A percentile compares a stretch with the other conserved stretches of the same genome.
Conservation (phyloP, 129 eudicot genomes). For the Saussurea involucrata region DNA sequence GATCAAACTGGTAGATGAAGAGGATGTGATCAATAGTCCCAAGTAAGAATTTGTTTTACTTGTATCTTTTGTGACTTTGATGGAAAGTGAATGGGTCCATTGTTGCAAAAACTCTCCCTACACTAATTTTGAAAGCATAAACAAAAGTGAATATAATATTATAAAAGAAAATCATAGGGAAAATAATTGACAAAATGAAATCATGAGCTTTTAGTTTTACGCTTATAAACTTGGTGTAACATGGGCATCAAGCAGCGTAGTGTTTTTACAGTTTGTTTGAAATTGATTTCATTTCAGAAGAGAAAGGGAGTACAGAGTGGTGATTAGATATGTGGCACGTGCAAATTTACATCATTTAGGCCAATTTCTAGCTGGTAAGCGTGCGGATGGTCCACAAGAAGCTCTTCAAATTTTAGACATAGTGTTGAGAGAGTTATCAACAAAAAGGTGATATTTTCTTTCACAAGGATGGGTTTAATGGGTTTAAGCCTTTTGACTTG, state of each 20-base stretch:
- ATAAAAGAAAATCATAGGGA: no score
- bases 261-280: neutral
- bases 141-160: neutral
- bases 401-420: slow-evolving; percentile 63
- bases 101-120: neutral
- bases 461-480: neutral
- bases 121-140: neutral
- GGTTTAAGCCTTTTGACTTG: slow-evolving; percentile 1
- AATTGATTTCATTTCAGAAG: slow-evolving; percentile 35
- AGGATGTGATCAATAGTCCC: slow-evolving; percentile 26
- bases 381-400: slow-evolving; percentile 64
- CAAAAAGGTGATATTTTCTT: slow-evolving; percentile 33
- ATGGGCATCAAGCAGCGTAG: neutral
- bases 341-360: slow-evolving; percentile 61
- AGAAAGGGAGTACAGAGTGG: slow-evolving; percentile 53
- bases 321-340: slow-evolving; percentile 54
- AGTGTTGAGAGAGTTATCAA: slow-evolving; percentile 61
- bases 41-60: neutral
- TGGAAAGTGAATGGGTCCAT: neutral
- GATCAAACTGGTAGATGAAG: slow-evolving; percentile 40
- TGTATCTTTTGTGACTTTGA: neutral
- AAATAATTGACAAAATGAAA: no score
- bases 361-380: slow-evolving; percentile 60
- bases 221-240: neutral
- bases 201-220: no score